Conservation (phyloP, 129 eudicot genomes). For the Artemisia argyi region DNA sequence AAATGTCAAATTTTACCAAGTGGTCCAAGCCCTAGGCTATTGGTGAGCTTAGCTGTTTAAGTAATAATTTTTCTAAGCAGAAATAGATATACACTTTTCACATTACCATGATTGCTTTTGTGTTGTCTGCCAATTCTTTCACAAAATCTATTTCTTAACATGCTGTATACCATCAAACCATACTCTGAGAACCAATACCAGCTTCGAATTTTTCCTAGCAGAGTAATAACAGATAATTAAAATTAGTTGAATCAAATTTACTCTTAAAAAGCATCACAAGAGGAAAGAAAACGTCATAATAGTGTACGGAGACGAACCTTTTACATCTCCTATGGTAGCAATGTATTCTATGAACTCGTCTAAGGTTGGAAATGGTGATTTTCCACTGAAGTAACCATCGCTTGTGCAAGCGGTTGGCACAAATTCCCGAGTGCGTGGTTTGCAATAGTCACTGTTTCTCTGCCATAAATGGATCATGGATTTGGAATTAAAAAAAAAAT, state of each 20-base stretch:
- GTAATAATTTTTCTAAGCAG: too few species aligned
- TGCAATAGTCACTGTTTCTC: slow-evolving; percentile 42
- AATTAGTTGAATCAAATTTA: not conserved
- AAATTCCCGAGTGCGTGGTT: slow-evolving; percentile 40
- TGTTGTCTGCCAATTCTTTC: slow-evolving; percentile 95
- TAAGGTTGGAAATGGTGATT: slow-evolving; percentile 83
- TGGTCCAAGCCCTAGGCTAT: not conserved
- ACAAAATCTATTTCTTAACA: slow-evolving; percentile 82
- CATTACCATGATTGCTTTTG: slow-evolving; percentile 90
- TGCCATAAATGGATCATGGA: slow-evolving; percentile 30
- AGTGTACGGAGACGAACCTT: slow-evolving; percentile 47
- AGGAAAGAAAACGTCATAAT: not conserved
- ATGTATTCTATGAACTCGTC: slow-evolving; percentile 68
- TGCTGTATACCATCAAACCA: slow-evolving; percentile 81
- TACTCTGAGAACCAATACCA: slow-evolving; percentile 97
- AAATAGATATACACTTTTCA: not conserved
- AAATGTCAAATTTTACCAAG: not conserved
- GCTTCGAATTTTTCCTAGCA: slow-evolving; percentile 76
- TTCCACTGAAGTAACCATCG: slow-evolving; percentile 62
- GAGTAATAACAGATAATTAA: slow-evolving; percentile 2
- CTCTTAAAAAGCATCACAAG: slow-evolving; percentile 15
- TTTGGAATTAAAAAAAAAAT: not conserved
- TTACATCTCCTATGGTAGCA: slow-evolving; percentile 66
- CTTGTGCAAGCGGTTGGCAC: slow-evolving; percentile 43
- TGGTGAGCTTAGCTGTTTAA: not conserved